phyloP scores from a whole-genome alignment of 208 protist species.

The Crithidia thermophila region DNA sequence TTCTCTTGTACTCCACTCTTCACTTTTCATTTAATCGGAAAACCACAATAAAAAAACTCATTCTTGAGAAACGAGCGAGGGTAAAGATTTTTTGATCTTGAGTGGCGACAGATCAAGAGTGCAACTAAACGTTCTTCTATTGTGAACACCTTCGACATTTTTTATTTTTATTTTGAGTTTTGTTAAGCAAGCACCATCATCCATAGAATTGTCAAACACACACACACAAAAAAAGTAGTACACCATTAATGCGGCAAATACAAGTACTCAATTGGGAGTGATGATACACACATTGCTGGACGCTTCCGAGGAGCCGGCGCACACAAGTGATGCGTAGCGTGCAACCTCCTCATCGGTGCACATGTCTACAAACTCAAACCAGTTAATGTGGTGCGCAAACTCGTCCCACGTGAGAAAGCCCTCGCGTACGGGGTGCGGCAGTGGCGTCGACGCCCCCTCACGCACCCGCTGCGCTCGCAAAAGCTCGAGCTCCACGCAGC shows the following conservation, averaged over 20 bases:
- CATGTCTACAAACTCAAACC: conserved; percentile 69
- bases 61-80: too few relatives aligned
- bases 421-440: conserved; percentile 61
- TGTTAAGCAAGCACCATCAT: too few relatives aligned
- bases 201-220: too few relatives aligned
- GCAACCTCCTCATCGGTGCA: conserved; percentile 60
- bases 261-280: background rate
- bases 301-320: conserved; percentile 35
- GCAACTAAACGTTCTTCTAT: too few relatives aligned
- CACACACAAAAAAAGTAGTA: background rate
- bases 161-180: too few relatives aligned
- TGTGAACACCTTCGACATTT: too few relatives aligned
- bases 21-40: too few relatives aligned
- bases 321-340: conserved; percentile 39
- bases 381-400: conserved; percentile 75
- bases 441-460: conserved; percentile 42
- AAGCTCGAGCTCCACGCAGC: conserved; percentile 64
- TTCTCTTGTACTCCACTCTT: too few relatives aligned
- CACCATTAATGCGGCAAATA: too few relatives aligned
- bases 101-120: too few relatives aligned
- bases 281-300: conserved; percentile 54
- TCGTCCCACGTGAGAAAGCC: conserved; percentile 71
- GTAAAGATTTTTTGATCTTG: too few relatives aligned
- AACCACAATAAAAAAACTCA: too few relatives aligned
- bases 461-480: conserved; percentile 45